A percentile compares a stretch with the other conserved stretches of the same genome.
Conservation (phyloP, 1,284 basidiomycete genomes). For the Ganoderma boninense region DNA sequence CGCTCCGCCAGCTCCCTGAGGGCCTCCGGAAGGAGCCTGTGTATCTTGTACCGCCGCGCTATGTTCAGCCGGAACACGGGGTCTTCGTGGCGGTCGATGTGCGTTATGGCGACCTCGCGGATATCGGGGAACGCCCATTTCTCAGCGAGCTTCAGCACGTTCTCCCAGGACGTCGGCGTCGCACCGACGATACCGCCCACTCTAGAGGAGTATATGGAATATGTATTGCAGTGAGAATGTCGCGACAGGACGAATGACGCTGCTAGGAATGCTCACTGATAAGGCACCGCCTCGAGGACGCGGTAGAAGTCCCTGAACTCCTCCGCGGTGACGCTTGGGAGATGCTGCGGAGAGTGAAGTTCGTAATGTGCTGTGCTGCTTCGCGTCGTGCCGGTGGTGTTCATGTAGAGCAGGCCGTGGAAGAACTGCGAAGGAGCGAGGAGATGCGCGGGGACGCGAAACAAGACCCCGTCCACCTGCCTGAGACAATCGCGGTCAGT, state of each 20-base stretch:
- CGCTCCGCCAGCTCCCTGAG: neutral
- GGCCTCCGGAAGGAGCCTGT: neutral
- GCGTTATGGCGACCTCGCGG: neutral
- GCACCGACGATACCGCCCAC: neutral
- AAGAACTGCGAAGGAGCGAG: neutral
- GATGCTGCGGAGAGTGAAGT: neutral
- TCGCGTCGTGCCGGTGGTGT: neutral
- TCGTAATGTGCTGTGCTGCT: neutral
- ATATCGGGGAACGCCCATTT: neutral
- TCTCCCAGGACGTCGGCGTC: neutral
- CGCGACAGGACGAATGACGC: neutral
- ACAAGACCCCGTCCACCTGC: neutral
- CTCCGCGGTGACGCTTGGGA: neutral
- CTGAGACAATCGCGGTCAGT: neutral
- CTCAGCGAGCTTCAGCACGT: neutral
- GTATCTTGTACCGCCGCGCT: neutral
- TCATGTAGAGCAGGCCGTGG: neutral
- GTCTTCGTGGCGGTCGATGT: neutral
- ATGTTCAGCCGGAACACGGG: neutral
- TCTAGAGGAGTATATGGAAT: neutral
- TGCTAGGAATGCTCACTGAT: neutral
- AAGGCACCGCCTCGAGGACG: slow-evolving; percentile 1
- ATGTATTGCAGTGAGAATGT: neutral
- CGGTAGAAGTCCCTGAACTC: slow-evolving; percentile 4
- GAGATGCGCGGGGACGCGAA: neutral